Conservation (phyloP, 441 rosid genomes). For the Erodium texanum region DNA sequence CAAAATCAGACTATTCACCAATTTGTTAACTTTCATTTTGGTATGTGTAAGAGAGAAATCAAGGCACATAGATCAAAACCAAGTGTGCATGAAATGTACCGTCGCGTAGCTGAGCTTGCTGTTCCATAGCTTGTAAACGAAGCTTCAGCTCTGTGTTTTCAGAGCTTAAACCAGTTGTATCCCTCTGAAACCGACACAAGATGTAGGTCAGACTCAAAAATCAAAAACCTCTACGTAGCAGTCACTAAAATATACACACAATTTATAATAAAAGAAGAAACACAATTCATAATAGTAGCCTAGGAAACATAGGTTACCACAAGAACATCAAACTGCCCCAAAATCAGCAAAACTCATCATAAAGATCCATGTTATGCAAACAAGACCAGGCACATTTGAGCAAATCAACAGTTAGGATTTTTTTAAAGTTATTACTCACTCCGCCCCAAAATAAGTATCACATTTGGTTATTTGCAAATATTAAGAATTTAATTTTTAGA, state of each 20-base stretch:
- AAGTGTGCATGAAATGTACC: constrained; percentile 32
- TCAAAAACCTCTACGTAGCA: constrained; percentile 10
- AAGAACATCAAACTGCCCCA: background rate
- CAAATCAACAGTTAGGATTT: background rate
- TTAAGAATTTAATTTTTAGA: too few relatives aligned
- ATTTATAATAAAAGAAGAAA: constrained; percentile 7
- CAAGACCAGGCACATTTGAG: background rate
- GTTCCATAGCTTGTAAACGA: constrained; percentile 87
- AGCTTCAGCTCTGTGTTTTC: constrained; percentile 92
- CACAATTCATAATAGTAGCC: constrained; percentile 5
- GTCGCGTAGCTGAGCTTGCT: constrained; percentile 81
- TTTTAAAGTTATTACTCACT: too few relatives aligned
- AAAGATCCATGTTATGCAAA: background rate
- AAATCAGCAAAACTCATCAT: background rate
- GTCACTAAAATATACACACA: background rate
- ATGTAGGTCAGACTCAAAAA: constrained; percentile 9
- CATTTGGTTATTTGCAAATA: too few relatives aligned
- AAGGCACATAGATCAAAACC: background rate
- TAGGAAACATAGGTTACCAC: constrained; percentile 1
- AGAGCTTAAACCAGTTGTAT: constrained; percentile 59
- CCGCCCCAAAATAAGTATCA: too few relatives aligned
- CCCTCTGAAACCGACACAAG: constrained; percentile 53
- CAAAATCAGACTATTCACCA: background rate
- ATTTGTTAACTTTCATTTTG: too few relatives aligned
- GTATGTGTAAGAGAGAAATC: background rate